Conservation (phyloP, 2,329 filamentous ascomycete genomes). For the Mycosphaerella sp. region DNA sequence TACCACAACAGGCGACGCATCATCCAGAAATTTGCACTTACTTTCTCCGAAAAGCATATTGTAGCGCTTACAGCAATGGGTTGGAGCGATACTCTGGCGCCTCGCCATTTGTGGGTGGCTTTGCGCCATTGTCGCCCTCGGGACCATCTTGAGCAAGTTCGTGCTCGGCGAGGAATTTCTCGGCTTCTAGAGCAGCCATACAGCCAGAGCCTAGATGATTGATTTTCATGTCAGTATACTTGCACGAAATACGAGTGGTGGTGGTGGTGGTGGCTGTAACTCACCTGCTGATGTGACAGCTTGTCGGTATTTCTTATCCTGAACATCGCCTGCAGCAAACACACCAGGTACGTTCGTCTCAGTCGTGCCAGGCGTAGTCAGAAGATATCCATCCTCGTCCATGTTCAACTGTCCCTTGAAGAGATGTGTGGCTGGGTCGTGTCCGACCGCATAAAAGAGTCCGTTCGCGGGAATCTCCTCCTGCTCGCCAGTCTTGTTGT, state of each 20-base stretch:
- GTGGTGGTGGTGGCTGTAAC: slow-evolving; percentile 32
- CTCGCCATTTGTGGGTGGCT: slow-evolving; percentile 46
- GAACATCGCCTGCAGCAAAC: slow-evolving; percentile 94
- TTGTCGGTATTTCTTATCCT: slow-evolving; percentile 97
- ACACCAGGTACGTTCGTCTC: slow-evolving; percentile 85
- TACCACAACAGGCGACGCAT: not conserved
- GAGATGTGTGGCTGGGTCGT: slow-evolving; percentile 85
- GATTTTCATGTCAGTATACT: slow-evolving; percentile 11
- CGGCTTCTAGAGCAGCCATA: slow-evolving; percentile 89
- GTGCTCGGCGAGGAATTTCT: slow-evolving; percentile 79
- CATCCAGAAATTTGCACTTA: not conserved
- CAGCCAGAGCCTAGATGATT: slow-evolving; percentile 68
- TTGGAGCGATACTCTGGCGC: slow-evolving; percentile 59
- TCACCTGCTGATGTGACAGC: slow-evolving; percentile 93
- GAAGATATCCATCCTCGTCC: slow-evolving; percentile 84
- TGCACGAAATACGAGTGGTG: not conserved
- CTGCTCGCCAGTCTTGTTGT: slow-evolving; percentile 66
- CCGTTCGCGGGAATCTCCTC: slow-evolving; percentile 87
- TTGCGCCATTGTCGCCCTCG: slow-evolving; percentile 45
- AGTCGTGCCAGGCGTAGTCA: slow-evolving; percentile 82
- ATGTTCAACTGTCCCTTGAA: slow-evolving; percentile 86
- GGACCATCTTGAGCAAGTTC: slow-evolving; percentile 49
- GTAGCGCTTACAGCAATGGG: slow-evolving; percentile 50
- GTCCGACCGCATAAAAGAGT: slow-evolving; percentile 94
- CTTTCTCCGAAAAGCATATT: not conserved